Base-by-base conservation (phyloP, 2,329 filamentous ascomycete species). In the Cladophialophora psammophila region DNA sequence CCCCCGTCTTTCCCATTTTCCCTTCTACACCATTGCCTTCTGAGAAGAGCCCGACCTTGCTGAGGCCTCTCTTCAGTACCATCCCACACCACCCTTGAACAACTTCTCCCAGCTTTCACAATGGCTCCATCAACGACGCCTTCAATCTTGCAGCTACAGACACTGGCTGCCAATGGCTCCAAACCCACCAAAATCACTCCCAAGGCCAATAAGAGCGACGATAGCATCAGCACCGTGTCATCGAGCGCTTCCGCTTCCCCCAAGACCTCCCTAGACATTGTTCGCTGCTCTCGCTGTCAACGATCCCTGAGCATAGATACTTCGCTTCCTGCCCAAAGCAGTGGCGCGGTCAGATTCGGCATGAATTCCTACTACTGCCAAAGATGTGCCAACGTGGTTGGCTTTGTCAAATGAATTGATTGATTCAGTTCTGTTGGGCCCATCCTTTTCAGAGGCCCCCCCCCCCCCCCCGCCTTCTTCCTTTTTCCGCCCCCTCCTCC, bases 301-400 rank as follows among this genome's bases (percentile, higher is more conserved):
- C 78, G 80, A 66, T 80, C 80, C 7, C 75, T 84, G 72, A 81
- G 77, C 59, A 73, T 82, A n/a, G 77, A 79, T 32, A 58, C 68
- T 7, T 74, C 75, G 45, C 72, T 75, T 7, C 77, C 78, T 7
- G 73, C 76, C 9, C 71, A 76, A 1, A 40, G 32, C 10, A 66
- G 64, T 38, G 78, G 77, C 5, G 77, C 77, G 1, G 79, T 83
- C 18, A 79, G 78, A 54, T 83, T 83, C 72, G 81, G 80, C 62
- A 80, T 82, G 75, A 84, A 83, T 67, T 82, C 80, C 20, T 83
- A 83, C 69, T 84, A 84, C 71, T 84, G 82, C 69, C 65, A 59
- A 32, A 63, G 72, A 65, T 73, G 72, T 52, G 72, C 72, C 50
- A 72, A 64, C 58, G 60, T 67, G 20, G 72, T 73, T 26, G 72